Evolutionary conservation across 371 early-diverging fungal species (phyloP).

Genomic region (Umbelopsis sp.): DNA sequence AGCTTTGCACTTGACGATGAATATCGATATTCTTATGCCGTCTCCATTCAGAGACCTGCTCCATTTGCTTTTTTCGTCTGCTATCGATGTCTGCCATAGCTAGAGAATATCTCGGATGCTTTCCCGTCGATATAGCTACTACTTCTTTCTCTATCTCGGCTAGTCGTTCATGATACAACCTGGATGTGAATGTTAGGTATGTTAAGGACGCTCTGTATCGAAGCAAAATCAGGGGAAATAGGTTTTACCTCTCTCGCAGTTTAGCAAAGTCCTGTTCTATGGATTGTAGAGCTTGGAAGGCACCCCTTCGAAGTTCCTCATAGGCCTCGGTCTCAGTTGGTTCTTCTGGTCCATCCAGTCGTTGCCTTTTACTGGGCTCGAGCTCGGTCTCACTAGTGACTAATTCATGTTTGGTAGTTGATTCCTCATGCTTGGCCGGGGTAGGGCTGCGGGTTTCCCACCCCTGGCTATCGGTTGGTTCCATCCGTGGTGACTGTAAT

Average conservation of each 20-base stretch:
- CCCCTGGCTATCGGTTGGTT: not conserved
- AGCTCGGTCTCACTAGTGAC: not conserved
- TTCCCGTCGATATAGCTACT: not conserved
- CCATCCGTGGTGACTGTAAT: not conserved
- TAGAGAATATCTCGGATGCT: not conserved
- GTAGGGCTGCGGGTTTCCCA: not conserved
- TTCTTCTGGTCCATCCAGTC: not conserved
- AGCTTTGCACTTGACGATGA: not conserved
- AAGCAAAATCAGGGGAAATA: not conserved
- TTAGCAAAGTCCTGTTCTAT: not conserved
- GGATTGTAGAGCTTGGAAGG: not conserved
- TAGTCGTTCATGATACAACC: not conserved
- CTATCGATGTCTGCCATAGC: not conserved
- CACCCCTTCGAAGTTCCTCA: not conserved
- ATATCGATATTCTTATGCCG: not conserved
- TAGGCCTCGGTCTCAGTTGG: not conserved
- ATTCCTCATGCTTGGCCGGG: not conserved
- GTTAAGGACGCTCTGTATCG: not conserved
- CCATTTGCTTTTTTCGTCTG: not conserved
- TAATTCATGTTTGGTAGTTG: not conserved
- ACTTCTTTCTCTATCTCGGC: slow-evolving; percentile 7
- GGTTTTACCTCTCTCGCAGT: not conserved
- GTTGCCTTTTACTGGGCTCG: not conserved
- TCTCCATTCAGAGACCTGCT: slow-evolving; percentile 6
- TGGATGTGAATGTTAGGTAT: not conserved